A percentile compares a stretch with the other conserved stretches of the same genome.
These are phyloP conservation scores for Calonectria hawksworthii DNA, from an alignment of 2,329 filamentous ascomycete genomes.

Conservation along the genomic window DNA sequence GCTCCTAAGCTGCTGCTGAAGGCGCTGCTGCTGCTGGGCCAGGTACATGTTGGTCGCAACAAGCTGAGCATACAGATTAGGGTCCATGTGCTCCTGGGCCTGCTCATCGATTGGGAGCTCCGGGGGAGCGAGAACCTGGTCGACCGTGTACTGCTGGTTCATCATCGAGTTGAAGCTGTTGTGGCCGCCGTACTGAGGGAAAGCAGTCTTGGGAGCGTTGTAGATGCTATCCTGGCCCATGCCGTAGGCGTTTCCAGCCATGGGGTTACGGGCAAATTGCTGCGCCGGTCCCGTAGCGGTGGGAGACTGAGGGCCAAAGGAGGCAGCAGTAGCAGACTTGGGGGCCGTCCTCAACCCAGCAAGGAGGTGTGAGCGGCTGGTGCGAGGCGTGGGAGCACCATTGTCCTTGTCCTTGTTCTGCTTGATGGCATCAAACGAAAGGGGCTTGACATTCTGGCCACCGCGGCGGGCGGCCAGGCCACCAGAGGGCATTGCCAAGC, in stretches of 20 bases:
- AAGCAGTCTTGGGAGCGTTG: conserved; percentile 70
- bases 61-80: conserved; percentile 87
- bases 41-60: conserved; percentile 93
- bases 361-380: conserved; percentile 93
- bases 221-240: conserved; percentile 59
- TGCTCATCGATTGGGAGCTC: conserved; percentile 81
- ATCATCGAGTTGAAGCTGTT: conserved; percentile 51
- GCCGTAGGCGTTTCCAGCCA: conserved; percentile 60
- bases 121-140: conserved; percentile 89
- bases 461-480: conserved; percentile 89
- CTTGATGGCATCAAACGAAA: conserved; percentile 82
- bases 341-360: conserved; percentile 94
- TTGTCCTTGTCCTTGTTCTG: conserved; percentile 76
- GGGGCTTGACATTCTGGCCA: conserved; percentile 89
- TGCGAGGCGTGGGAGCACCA: conserved; percentile 85
- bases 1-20: conserved; percentile 91
- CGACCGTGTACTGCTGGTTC: conserved; percentile 77
- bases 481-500: conserved; percentile 81
- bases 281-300: conserved; percentile 57
- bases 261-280: conserved; percentile 60
- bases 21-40: conserved; percentile 92
- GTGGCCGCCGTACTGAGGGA: conserved; percentile 61
- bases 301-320: conserved; percentile 78
- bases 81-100: conserved; percentile 83
- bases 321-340: conserved; percentile 82